These are phyloP conservation scores for Zopfia rhizophila DNA, from an alignment of 2,329 filamentous ascomycete species.

Conservation along the genomic window DNA sequence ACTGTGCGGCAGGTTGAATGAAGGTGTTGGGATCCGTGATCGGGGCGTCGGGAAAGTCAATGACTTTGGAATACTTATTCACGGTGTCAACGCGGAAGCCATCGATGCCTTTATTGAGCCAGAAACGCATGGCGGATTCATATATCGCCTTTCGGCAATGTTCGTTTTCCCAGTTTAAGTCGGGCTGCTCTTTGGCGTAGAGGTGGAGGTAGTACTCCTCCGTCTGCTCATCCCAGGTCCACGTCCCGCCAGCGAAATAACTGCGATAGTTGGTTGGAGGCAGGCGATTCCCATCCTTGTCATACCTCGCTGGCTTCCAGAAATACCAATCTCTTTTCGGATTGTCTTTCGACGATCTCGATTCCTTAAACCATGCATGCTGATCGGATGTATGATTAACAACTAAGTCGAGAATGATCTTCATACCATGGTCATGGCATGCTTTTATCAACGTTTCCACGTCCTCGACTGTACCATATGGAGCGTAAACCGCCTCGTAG, in stretches of 20 bases:
- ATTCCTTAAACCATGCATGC: slow-evolving; percentile 77
- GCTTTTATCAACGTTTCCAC: slow-evolving; percentile 70
- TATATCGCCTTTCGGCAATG: slow-evolving; percentile 58
- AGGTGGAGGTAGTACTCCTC: slow-evolving; percentile 60
- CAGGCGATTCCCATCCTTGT: slow-evolving; percentile 62
- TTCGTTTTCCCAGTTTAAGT: slow-evolving; percentile 61
- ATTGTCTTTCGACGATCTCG: slow-evolving; percentile 68
- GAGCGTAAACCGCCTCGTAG: slow-evolving; percentile 72
- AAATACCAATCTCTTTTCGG: slow-evolving; percentile 78
- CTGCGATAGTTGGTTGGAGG: slow-evolving; percentile 67
- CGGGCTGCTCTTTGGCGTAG: slow-evolving; percentile 59
- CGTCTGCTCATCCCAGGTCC: slow-evolving; percentile 60
- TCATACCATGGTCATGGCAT: slow-evolving; percentile 72
- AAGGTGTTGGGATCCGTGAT: slow-evolving; percentile 52
- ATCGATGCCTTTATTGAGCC: slow-evolving; percentile 59
- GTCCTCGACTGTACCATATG: slow-evolving; percentile 74
- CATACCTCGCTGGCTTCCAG: slow-evolving; percentile 68
- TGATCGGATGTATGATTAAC: slow-evolving; percentile 81
- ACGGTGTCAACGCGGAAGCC: slow-evolving; percentile 62
- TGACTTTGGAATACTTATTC: slow-evolving; percentile 60
- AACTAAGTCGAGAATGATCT: slow-evolving; percentile 78
- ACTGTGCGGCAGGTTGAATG: slow-evolving; percentile 61
- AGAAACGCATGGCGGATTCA: slow-evolving; percentile 58
- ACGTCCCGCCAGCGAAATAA: slow-evolving; percentile 51
- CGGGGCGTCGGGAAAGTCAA: slow-evolving; percentile 55